Base-by-base conservation (phyloP, 768 basidiomycete genomes). In the Coprinopsis strossmayeri region DNA sequence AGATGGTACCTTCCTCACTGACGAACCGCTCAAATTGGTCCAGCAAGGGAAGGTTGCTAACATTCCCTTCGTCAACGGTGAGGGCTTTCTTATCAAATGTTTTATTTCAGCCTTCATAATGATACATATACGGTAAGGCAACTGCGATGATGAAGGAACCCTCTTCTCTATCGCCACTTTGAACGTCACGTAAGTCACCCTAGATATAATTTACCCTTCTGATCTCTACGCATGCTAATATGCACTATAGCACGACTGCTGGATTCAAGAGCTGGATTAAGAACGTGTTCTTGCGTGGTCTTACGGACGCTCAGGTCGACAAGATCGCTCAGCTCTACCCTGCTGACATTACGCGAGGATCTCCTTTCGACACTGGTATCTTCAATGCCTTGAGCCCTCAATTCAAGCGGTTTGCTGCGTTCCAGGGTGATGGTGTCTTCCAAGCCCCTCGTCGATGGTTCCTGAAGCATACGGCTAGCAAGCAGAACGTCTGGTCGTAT, bases 121-220 rank as follows among this genome's bases (percentile, higher is more conserved):
- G n/a, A n/a, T 3, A 5, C 12, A 1, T 23, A 4, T 32, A 34
- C 37, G 3, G 2, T 27, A 45, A 69, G 76, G 74, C 25, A 70
- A 78, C 51, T 70, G 69, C 51, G 77, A 79, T 32, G 81, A 82
- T 48, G 81, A 82, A 56, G 79, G 78, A 3, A 78, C 78, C 0
- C 23, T 74, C 0, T 78, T 78, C 55, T 65, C 74, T 2, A 53
- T 74, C 5, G 63, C 71, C 3, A 68, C 63, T 2, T 50, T 69
- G 39, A 76, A 76, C 48, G 56, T 74, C 45, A 75, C 73, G 72
- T 73, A 24, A 21, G 44, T 51, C 30, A 7, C 24, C 27, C 21
- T 18, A 9, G 10, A 12, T n/a, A 17, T 17, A 21, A 20, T 41
- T 35, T n/a, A 17, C n/a, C 5, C 26, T 26, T 17, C 30, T 15